Percentiles rank a stretch among this genome's conserved stretches.
These are phyloP conservation scores for Ophiostoma ulmi DNA, from an alignment of 2,329 filamentous ascomycete species.

Conservation along the genomic window DNA sequence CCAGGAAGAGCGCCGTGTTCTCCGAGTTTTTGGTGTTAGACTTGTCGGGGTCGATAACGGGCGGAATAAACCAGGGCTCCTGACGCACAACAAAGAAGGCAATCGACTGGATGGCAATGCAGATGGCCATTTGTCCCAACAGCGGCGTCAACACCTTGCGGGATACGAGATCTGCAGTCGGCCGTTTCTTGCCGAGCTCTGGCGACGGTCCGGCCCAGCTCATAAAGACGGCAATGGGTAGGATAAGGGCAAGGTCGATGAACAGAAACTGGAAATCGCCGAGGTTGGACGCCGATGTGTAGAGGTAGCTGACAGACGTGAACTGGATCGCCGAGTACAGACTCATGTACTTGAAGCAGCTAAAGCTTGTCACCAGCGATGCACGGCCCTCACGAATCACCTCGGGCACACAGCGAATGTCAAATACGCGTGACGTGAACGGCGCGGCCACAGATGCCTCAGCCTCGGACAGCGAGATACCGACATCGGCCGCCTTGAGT, in stretches of 20 bases:
- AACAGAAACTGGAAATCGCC: conserved; percentile 94
- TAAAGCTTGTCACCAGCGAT: conserved; percentile 95
- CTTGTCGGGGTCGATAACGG: conserved; percentile 68
- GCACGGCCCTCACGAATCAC: conserved; percentile 92
- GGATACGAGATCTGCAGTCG: conserved; percentile 86
- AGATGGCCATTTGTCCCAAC: conserved; percentile 80
- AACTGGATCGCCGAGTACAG: conserved; percentile 99
- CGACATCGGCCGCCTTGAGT: conserved; percentile 93
- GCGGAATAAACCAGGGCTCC: conserved; percentile 84
- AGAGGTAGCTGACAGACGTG: conserved; percentile 92
- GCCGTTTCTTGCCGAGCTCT: conserved; percentile 72
- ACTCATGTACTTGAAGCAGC: conserved; percentile 99
- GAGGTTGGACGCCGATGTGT: conserved; percentile 86
- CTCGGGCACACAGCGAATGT: conserved; percentile 90
- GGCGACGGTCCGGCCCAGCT: conserved; percentile 88
- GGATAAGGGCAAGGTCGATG: conserved; percentile 85
- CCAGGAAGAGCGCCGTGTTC: conserved; percentile 83
- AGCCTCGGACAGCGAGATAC: conserved; percentile 93
- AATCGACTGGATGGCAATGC: conserved; percentile 68
- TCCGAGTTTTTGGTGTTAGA: conserved; percentile 87
- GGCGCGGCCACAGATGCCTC: conserved; percentile 98
- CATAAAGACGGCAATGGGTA: conserved; percentile 98
- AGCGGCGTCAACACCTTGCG: conserved; percentile 87
- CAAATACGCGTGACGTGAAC: conserved; percentile 91
- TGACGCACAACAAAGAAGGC: conserved; percentile 68